Percentiles rank a stretch among this genome's conserved stretches.
These are phyloP conservation scores for Begonia fuchsioides DNA, from an alignment of 306 rosid genomes.

Conservation along the genomic window DNA sequence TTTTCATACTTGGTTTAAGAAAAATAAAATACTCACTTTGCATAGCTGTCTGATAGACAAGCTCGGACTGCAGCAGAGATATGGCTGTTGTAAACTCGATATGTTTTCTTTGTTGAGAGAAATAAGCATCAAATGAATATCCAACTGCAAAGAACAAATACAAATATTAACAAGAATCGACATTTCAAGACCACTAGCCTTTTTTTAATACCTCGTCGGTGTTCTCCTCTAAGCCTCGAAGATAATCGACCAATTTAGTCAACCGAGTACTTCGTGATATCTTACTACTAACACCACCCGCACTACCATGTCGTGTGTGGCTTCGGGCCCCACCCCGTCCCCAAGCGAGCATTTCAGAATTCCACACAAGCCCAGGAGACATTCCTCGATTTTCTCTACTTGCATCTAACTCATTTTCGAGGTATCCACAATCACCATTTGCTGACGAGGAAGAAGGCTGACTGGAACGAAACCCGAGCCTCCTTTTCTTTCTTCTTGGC, in stretches of 20 bases:
- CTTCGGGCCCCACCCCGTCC: conserved; percentile 90
- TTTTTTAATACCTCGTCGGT: conserved; percentile 43
- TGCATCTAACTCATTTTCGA: conserved; percentile 53
- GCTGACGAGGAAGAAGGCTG: conserved; percentile 72
- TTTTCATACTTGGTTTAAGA: too few relatives aligned
- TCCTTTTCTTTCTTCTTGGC: conserved; percentile 51
- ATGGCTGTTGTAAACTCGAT: conserved; percentile 62
- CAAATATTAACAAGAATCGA: too few relatives aligned
- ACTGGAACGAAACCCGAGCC: conserved; percentile 42
- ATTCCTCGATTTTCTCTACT: conserved; percentile 47
- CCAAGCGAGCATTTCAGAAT: conserved; percentile 75
- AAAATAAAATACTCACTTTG: conserved; percentile 38
- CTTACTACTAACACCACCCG: conserved; percentile 50
- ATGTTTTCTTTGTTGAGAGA: conserved; percentile 45
- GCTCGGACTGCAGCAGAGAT: conserved; percentile 76
- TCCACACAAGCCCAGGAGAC: conserved; percentile 51
- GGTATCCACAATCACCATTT: conserved; percentile 42
- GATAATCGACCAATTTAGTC: conserved; percentile 63
- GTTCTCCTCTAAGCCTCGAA: conserved; percentile 50
- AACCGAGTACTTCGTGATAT: conserved; percentile 53
- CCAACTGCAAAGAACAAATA: conserved; percentile 36
- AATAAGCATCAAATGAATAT: conserved; percentile 61
- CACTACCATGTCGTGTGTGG: conserved; percentile 63
- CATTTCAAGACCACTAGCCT: too few relatives aligned
- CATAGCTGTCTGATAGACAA: conserved; percentile 54